Evolutionary conservation across 2,329 filamentous ascomycete genomes (phyloP).

Genomic region (Phaeophleospora eucalypticola): DNA sequence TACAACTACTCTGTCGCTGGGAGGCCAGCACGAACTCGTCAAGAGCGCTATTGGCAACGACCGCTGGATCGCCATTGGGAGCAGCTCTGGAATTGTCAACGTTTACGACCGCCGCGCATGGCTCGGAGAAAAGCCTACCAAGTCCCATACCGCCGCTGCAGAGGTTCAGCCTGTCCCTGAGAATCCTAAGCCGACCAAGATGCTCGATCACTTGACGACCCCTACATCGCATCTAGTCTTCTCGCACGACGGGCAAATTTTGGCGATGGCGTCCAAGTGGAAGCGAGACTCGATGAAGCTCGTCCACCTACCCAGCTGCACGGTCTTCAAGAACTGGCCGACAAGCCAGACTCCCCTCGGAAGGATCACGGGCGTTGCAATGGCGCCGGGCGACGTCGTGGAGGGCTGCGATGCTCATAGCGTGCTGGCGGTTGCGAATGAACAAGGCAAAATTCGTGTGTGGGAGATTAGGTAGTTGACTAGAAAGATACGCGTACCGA

Average conservation of each 20-base stretch:
- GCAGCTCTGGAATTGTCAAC: constrained; percentile 82
- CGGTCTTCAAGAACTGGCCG: constrained; percentile 95
- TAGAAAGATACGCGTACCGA: no score
- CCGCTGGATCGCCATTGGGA: constrained; percentile 85
- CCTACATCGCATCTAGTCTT: constrained; percentile 76
- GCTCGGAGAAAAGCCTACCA: constrained; percentile 23
- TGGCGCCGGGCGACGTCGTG: constrained; percentile 37
- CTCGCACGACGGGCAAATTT: constrained; percentile 81
- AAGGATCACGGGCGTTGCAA: constrained; percentile 61
- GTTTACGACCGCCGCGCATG: constrained; percentile 79
- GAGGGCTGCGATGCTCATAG: constrained; percentile 37
- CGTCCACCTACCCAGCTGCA: constrained; percentile 86
- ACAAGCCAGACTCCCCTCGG: constrained; percentile 86
- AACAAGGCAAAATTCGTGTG: constrained; percentile 78
- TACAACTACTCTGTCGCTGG: constrained; percentile 76
- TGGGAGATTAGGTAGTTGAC: constrained; percentile 70
- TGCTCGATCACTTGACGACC: constrained; percentile 82
- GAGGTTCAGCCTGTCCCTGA: constrained; percentile 48
- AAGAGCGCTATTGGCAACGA: constrained; percentile 66
- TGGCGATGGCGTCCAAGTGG: constrained; percentile 80
- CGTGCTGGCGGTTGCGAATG: constrained; percentile 79
- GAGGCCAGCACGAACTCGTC: constrained; percentile 57
- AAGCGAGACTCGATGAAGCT: constrained; percentile 85
- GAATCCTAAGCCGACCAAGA: constrained; percentile 66
- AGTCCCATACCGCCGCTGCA: constrained; percentile 1